Conservation (phyloP, 208 protist genomes). For the Acanthamoeba royreba region DNA sequence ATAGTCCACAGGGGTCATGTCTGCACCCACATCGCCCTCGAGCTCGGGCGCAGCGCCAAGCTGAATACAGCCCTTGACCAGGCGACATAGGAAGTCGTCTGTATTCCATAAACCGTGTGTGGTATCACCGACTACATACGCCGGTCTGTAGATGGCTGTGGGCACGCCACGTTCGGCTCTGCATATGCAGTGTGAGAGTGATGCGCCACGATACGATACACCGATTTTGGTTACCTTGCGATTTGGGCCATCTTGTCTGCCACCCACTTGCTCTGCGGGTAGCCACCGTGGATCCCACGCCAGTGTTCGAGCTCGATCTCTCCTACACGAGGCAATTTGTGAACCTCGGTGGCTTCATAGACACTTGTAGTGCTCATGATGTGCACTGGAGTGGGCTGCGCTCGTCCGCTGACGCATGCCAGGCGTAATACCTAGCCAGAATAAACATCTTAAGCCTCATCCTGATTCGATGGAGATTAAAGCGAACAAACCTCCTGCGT, state of each 20-base stretch:
- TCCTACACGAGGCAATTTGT: not conserved
- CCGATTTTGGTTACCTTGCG: not conserved
- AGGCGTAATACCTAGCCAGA: not conserved
- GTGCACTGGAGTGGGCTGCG: conserved; percentile 22
- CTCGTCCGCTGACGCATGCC: not conserved
- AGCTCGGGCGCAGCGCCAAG: conserved; percentile 54
- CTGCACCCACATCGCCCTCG: conserved; percentile 4
- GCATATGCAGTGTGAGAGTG: not conserved
- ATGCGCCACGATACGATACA: not conserved
- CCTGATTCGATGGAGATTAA: not conserved
- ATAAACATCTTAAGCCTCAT: not conserved
- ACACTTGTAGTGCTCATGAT: conserved; percentile 51
- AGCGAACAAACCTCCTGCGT: conserved; percentile 54
- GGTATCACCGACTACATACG: conserved; percentile 59
- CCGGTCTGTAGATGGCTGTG: conserved; percentile 58
- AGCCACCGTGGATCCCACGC: conserved; percentile 64
- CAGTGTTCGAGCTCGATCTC: conserved; percentile 31
- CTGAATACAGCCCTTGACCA: conserved; percentile 72
- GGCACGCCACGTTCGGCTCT: conserved; percentile 53
- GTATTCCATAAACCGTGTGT: conserved; percentile 65
- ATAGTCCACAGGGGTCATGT: conserved; percentile 71
- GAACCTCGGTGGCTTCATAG: conserved; percentile 11
- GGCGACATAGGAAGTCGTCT: conserved; percentile 69
- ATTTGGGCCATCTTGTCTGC: conserved; percentile 61
- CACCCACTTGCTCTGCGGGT: conserved; percentile 75